Conservation (phyloP, 2,329 filamentous ascomycete species). For the Penicillium capsulatum region DNA sequence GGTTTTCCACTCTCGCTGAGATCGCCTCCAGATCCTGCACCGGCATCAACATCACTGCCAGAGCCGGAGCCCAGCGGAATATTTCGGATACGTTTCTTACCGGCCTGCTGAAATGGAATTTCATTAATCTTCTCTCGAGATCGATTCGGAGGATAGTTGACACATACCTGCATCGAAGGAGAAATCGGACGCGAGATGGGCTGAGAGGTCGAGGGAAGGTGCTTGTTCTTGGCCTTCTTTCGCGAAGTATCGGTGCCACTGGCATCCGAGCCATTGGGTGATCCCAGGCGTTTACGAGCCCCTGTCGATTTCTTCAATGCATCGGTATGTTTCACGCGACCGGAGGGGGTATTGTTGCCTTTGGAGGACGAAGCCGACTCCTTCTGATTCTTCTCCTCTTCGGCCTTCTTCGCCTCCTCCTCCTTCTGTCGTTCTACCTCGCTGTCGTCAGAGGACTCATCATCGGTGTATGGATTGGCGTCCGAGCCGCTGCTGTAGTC, state of each 20-base stretch:
- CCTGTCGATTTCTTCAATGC: conserved; percentile 52
- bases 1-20: conserved; percentile 44
- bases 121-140: neutral
- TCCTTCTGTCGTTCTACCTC: conserved; percentile 61
- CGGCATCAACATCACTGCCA: conserved; percentile 54
- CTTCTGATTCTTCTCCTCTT: conserved; percentile 52
- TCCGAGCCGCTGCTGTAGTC: conserved; percentile 74
- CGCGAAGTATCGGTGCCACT: conserved; percentile 85
- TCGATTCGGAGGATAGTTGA: neutral
- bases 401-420: conserved; percentile 57
- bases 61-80: conserved; percentile 40
- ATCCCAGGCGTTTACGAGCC: conserved; percentile 76
- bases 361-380: conserved; percentile 61
- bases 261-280: conserved; percentile 81
- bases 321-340: conserved; percentile 53
- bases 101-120: conserved; percentile 31
- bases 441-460: conserved; percentile 58
- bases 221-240: conserved; percentile 72
- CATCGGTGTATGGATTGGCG: conserved; percentile 54
- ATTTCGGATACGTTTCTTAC: conserved; percentile 50
- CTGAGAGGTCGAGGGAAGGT: conserved; percentile 35
- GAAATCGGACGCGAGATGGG: conserved; percentile 55
- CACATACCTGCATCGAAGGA: conserved; percentile 52
- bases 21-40: conserved; percentile 46
- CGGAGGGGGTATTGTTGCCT: conserved; percentile 64